Conservation (phyloP, 768 basidiomycete genomes). For the Pulveroboletus frians region DNA sequence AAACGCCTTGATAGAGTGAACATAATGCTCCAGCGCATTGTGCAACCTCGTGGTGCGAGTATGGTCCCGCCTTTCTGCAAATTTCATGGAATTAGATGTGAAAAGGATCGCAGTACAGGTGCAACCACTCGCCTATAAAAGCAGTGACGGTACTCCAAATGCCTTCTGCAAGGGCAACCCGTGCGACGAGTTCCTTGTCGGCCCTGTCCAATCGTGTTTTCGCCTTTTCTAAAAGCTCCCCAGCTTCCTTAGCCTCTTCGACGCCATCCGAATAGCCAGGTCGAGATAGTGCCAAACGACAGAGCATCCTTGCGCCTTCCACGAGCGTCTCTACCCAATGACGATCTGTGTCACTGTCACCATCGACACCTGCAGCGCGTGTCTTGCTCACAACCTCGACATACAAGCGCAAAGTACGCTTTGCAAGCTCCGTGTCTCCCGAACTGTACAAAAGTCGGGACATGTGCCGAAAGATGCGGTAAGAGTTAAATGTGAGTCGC, state of each 20-base stretch:
- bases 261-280: constrained; percentile 36
- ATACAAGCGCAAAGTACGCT: constrained; percentile 75
- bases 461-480: constrained; percentile 80
- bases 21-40: constrained; percentile 49
- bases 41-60: constrained; percentile 56
- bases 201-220: constrained; percentile 45
- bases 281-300: constrained; percentile 41
- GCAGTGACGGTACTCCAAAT: constrained; percentile 69
- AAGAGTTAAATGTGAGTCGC: constrained; percentile 89
- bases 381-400: constrained; percentile 81
- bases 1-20: constrained; percentile 41
- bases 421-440: constrained; percentile 58
- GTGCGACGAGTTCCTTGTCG: constrained; percentile 51
- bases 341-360: constrained; percentile 58
- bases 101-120: not conserved
- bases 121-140: constrained; percentile 47
- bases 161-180: constrained; percentile 64
- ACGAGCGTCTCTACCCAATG: constrained; percentile 76
- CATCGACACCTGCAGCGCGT: constrained; percentile 44
- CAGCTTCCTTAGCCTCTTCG: constrained; percentile 61
- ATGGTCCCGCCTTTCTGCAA: constrained; percentile 59
- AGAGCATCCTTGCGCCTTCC: constrained; percentile 75
- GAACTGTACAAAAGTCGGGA: constrained; percentile 62
- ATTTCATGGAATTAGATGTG: not conserved
- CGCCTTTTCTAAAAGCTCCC: constrained; percentile 54